Evolutionary conservation across 371 early-diverging fungal species (phyloP).

Genomic region (Mortierella sp.): DNA sequence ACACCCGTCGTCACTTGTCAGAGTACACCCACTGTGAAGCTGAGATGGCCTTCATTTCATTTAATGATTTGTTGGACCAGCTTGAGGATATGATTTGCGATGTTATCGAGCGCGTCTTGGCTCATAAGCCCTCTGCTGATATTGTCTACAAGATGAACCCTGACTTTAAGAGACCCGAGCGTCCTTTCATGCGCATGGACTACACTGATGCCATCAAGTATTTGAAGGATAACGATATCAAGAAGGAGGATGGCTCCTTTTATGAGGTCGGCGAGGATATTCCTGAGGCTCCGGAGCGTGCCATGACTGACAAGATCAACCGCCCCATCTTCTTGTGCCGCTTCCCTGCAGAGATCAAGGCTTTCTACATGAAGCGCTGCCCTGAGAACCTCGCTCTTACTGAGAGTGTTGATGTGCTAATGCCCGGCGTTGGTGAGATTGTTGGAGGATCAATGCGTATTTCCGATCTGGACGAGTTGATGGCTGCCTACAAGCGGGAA

Average conservation of each 20-base stretch:
- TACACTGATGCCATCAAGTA: constrained; percentile 98
- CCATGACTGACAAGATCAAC: constrained; percentile 97
- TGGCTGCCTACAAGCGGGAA: constrained; percentile 96
- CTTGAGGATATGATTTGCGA: constrained; percentile 94
- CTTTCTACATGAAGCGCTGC: constrained; percentile 99
- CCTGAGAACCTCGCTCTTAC: constrained; percentile 88
- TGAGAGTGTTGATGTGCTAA: constrained; percentile 98
- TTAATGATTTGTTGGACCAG: constrained; percentile 90
- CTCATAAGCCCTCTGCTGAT: constrained; percentile 78
- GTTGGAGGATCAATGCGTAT: constrained; percentile 99
- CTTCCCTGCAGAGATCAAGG: constrained; percentile 99
- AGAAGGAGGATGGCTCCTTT: constrained; percentile 89
- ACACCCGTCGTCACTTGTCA: constrained; percentile 99
- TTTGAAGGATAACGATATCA: constrained; percentile 91
- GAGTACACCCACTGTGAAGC: constrained; percentile 99
- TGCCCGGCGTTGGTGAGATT: constrained; percentile 99
- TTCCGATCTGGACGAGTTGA: constrained; percentile 87
- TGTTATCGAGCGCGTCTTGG: constrained; percentile 86
- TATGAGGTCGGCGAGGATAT: constrained; percentile 99
- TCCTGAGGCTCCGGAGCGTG: constrained; percentile 98
- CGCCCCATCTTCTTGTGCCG: constrained; percentile 97
- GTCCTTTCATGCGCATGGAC: constrained; percentile 97
- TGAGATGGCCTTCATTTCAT: constrained; percentile 96
- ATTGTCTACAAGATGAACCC: constrained; percentile 94
- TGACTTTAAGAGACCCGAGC: constrained; percentile 81